These are phyloP conservation scores for Aegilops umbellulata DNA, from an alignment of 176 grass and related monocot species.

Conservation along the genomic window DNA sequence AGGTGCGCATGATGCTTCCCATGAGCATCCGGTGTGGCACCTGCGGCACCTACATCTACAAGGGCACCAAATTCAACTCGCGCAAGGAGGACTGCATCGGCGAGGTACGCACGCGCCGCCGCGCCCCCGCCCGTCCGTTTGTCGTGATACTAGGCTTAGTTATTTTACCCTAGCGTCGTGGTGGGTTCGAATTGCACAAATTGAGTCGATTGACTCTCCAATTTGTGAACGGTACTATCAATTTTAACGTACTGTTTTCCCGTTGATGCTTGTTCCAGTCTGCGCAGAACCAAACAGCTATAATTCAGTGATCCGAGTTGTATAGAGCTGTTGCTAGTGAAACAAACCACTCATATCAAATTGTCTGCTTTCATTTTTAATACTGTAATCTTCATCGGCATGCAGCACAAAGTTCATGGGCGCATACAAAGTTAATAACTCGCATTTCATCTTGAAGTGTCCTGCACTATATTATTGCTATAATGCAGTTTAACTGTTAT, in stretches of 20 bases:
- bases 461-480: neutral
- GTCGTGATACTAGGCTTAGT: neutral
- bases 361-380: neutral
- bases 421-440: too few relatives aligned
- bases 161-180: neutral
- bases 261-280: neutral
- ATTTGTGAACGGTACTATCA: neutral
- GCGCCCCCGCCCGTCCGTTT: neutral
- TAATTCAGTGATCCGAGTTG: neutral
- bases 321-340: neutral
- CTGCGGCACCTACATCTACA: constrained; percentile 80
- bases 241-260: neutral
- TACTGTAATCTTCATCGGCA: neutral
- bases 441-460: neutral
- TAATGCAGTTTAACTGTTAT: neutral
- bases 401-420: neutral
- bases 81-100: constrained; percentile 67
- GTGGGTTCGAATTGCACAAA: neutral
- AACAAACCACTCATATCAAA: neutral
- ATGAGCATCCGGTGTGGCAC: constrained; percentile 74
- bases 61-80: constrained; percentile 90
- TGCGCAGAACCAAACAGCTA: neutral
- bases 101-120: constrained; percentile 39
- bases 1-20: constrained; percentile 84
- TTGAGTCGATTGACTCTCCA: neutral